phyloP scores from a whole-genome alignment of 1,284 basidiomycete genomes.

The Cutaneotrichosporon mucoides region DNA sequence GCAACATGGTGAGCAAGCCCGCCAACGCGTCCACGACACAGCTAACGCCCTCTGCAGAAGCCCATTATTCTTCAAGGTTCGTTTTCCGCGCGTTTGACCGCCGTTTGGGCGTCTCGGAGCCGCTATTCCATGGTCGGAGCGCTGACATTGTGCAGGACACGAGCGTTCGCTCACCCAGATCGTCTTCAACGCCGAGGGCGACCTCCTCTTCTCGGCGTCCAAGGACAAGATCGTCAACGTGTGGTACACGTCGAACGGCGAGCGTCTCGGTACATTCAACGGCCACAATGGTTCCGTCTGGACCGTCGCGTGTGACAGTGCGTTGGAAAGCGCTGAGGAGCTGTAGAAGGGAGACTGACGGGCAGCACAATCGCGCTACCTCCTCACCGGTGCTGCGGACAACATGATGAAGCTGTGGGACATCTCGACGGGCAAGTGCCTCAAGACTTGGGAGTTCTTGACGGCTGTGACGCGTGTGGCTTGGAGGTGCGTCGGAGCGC shows the following conservation, averaged over 20 bases:
- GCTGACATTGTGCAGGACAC: constrained; percentile 61
- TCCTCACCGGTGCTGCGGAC: constrained; percentile 81
- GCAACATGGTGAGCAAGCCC: constrained; percentile 17
- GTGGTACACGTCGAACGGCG: constrained; percentile 98
- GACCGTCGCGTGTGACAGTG: constrained; percentile 94
- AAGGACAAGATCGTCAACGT: constrained; percentile 96
- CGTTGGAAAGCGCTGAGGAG: constrained; percentile 46
- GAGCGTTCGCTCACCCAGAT: constrained; percentile 97
- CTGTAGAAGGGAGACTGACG: constrained; percentile 6
- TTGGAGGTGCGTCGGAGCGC: constrained; percentile 41
- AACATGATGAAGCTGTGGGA: constrained; percentile 91
- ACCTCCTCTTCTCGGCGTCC: constrained; percentile 90
- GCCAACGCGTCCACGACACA: not conserved
- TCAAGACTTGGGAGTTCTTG: constrained; percentile 93
- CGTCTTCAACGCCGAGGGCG: constrained; percentile 94
- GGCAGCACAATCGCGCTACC: constrained; percentile 73
- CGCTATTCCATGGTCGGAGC: not conserved
- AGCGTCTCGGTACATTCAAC: constrained; percentile 92
- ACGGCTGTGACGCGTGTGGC: constrained; percentile 95
- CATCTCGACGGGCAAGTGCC: constrained; percentile 82
- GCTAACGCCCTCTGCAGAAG: constrained; percentile 36
- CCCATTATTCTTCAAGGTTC: constrained; percentile 49
- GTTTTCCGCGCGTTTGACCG: constrained; percentile 6
- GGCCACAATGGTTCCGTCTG: constrained; percentile 96
- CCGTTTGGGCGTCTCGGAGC: not conserved